These are phyloP conservation scores for Blastobotrys parvus DNA, from an alignment of 805 yeast species.

Conservation along the genomic window DNA sequence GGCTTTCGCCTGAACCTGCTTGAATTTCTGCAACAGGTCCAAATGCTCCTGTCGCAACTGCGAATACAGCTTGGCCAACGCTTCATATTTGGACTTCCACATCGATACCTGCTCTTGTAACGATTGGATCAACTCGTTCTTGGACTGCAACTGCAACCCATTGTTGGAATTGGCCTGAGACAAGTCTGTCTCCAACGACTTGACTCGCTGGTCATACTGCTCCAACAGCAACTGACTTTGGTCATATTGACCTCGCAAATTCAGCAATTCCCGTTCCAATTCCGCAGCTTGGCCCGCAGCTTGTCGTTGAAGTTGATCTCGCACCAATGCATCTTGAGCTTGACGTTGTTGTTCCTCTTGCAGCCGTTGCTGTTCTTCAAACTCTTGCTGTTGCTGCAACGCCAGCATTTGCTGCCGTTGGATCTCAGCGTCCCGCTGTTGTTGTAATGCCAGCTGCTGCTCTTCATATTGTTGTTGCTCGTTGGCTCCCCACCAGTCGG, in stretches of 20 bases:
- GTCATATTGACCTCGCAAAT: constrained; percentile 72
- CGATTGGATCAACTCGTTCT: constrained; percentile 60
- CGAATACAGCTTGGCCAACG: constrained; percentile 80
- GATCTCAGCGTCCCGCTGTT: constrained; percentile 56
- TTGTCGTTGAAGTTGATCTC: constrained; percentile 62
- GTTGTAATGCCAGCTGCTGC: constrained; percentile 53
- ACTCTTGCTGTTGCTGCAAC: constrained; percentile 57
- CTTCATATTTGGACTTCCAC: constrained; percentile 84
- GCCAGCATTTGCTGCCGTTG: constrained; percentile 61
- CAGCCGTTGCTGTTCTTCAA: constrained; percentile 66
- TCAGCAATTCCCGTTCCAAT: constrained; percentile 69
- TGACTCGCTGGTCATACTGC: constrained; percentile 81
- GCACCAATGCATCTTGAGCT: constrained; percentile 61
- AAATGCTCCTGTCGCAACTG: constrained; percentile 90
- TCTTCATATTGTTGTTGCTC: constrained; percentile 46
- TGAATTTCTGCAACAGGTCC: constrained; percentile 65
- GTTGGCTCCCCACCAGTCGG: constrained; percentile 36
- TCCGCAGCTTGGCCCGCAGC: constrained; percentile 74
- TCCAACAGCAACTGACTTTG: constrained; percentile 75
- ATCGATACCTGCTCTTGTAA: constrained; percentile 65
- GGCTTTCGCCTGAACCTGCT: constrained; percentile 77
- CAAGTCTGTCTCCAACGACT: constrained; percentile 69
- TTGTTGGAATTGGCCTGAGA: constrained; percentile 52
- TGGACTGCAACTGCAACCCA: constrained; percentile 62
- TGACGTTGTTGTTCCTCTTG: constrained; percentile 60